phyloP scores from a whole-genome alignment of 306 rosid species.

The Sicyos baderoa region DNA sequence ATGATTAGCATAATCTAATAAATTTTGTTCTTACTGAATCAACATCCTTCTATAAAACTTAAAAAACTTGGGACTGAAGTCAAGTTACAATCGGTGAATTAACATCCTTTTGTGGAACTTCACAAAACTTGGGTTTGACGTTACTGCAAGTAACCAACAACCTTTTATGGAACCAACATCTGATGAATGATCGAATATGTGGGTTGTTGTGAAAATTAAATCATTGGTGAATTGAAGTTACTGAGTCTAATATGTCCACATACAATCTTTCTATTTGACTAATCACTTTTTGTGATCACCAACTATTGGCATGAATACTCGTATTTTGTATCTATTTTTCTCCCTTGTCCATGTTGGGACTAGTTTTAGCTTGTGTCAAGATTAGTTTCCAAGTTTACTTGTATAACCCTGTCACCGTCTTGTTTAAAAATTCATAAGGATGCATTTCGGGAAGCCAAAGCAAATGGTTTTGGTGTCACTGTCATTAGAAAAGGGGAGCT shows the following conservation, averaged over 20 bases:
- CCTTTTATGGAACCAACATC: no score
- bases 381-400: background rate
- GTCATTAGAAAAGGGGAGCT: conserved; percentile 86
- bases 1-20: background rate
- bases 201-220: background rate
- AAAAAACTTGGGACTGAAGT: background rate
- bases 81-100: no score
- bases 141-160: no score
- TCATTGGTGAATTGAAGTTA: background rate
- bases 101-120: no score
- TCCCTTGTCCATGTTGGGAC: background rate
- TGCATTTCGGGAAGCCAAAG: conserved; percentile 78
- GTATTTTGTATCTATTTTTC: background rate
- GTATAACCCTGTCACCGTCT: background rate
- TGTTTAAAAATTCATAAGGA: conserved; percentile 36
- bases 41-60: background rate
- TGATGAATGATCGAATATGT: background rate
- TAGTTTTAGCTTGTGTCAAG: background rate
- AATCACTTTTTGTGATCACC: background rate
- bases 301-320: background rate
- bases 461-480: conserved; percentile 65
- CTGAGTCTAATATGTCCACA: background rate
- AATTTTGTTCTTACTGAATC: background rate
- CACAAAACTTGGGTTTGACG: no score
- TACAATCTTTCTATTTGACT: background rate